A percentile compares a stretch with the other conserved stretches of the same genome.
Conservation (phyloP, 352 stramenopile genomes). For the Pythium dissimile region DNA sequence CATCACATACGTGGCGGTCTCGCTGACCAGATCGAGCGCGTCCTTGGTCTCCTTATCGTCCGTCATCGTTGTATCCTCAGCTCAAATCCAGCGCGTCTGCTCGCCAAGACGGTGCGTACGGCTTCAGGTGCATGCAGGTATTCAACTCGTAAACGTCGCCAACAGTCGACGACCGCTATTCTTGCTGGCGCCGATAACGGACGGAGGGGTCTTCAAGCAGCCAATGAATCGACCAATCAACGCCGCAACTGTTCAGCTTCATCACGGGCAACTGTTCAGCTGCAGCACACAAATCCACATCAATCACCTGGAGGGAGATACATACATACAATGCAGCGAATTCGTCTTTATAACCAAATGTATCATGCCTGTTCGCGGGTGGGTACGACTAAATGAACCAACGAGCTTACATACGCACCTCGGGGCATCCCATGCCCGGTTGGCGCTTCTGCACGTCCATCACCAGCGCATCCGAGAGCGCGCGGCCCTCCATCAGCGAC, state of each 20-base stretch:
- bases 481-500: slow-evolving; percentile 90
- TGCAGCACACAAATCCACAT: too few species aligned
- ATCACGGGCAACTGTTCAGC: too few species aligned
- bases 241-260: neutral
- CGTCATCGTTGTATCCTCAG: slow-evolving; percentile 1
- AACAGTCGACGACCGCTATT: neutral
- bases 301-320: too few species aligned
- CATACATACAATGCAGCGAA: too few species aligned
- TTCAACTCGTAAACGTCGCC: too few species aligned
- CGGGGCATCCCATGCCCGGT: slow-evolving; percentile 51
- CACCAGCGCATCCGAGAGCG: slow-evolving; percentile 83
- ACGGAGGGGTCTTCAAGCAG: neutral
- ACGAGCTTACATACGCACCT: slow-evolving; percentile 28
- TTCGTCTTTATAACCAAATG: slow-evolving; percentile 23
- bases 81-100: too few species aligned
- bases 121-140: too few species aligned
- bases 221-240: neutral
- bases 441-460: slow-evolving; percentile 74
- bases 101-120: too few species aligned
- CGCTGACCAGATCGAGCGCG: slow-evolving; percentile 5
- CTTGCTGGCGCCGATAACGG: slow-evolving; percentile 1
- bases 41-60: slow-evolving; percentile 24
- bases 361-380: neutral
- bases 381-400: neutral
- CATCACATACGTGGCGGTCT: slow-evolving; percentile 11